Conservation (phyloP, 2,329 filamentous ascomycete species). For the Escovopsis weberi region DNA sequence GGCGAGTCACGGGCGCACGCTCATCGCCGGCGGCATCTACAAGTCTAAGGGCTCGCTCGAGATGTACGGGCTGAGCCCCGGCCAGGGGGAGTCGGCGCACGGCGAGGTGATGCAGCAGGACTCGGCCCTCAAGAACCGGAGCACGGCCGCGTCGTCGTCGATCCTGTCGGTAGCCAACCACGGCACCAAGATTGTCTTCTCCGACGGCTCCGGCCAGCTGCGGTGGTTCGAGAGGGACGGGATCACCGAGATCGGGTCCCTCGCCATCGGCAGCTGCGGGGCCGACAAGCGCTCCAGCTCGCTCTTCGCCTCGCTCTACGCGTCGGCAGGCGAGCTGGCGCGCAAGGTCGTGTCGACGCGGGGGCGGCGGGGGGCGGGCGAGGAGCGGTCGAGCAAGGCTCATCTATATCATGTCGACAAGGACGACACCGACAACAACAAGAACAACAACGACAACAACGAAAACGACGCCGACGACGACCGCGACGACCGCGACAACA, state of each 20-base stretch:
- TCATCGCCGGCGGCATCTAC: constrained; percentile 80
- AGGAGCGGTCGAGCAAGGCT: too few species aligned
- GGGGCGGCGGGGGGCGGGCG: constrained; percentile 14
- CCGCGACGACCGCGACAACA: too few species aligned
- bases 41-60: constrained; percentile 84
- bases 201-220: constrained; percentile 69
- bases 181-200: constrained; percentile 67
- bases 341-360: constrained; percentile 60
- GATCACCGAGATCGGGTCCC: constrained; percentile 40
- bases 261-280: constrained; percentile 42
- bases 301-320: constrained; percentile 36
- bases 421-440: background rate
- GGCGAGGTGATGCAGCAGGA: constrained; percentile 20
- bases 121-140: constrained; percentile 58
- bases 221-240: constrained; percentile 90
- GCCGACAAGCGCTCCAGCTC: constrained; percentile 26
- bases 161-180: constrained; percentile 70
- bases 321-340: constrained; percentile 52
- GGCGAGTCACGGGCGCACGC: constrained; percentile 41
- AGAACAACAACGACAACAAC: too few species aligned
- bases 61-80: constrained; percentile 50
- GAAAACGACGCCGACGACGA: too few species aligned
- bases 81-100: constrained; percentile 12
- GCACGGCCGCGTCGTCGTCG: constrained; percentile 68
- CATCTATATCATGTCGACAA: constrained; percentile 22